These are phyloP conservation scores for Balakata baccata DNA, from an alignment of 345 rosid genomes.

Conservation along the genomic window DNA sequence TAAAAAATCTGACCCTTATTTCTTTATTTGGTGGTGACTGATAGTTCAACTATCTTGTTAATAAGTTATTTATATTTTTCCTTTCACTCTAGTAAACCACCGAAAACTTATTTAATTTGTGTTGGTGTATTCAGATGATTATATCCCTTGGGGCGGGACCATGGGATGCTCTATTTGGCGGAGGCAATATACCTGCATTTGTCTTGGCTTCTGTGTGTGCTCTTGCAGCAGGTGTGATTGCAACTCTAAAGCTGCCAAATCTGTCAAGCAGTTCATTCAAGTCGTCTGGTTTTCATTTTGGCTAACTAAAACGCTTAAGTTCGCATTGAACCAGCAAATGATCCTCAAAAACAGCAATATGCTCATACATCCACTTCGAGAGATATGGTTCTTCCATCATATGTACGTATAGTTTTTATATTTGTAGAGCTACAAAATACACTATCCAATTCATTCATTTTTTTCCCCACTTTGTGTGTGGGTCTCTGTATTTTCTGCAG, in stretches of 20 bases:
- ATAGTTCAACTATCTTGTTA: background rate
- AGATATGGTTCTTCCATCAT: slow-evolving; percentile 10
- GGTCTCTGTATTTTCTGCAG: slow-evolving; percentile 20
- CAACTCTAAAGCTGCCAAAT: slow-evolving; percentile 61
- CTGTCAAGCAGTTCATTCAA: slow-evolving; percentile 56
- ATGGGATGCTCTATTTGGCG: slow-evolving; percentile 95
- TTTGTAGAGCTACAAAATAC: slow-evolving; percentile 9
- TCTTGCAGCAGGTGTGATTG: slow-evolving; percentile 67
- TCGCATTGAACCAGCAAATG: slow-evolving; percentile 3
- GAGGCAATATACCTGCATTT: slow-evolving; percentile 94
- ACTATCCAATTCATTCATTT: slow-evolving; percentile 42
- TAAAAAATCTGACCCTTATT: background rate
- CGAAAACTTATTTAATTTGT: slow-evolving; percentile 18
- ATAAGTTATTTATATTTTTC: background rate
- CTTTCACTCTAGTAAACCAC: background rate
- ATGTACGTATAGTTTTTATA: slow-evolving; percentile 21
- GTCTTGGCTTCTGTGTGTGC: slow-evolving; percentile 68
- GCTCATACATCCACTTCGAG: background rate
- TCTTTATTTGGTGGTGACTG: background rate
- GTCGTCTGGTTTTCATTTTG: slow-evolving; percentile 81
- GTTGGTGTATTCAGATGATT: slow-evolving; percentile 53
- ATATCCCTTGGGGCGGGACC: slow-evolving; percentile 94
- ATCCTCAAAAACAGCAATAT: slow-evolving; percentile 7
- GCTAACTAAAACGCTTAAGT: slow-evolving; percentile 26
- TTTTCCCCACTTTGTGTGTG: slow-evolving; percentile 30